Conservation (phyloP, 2,329 filamentous ascomycete species). For the Myotisia sp. region DNA sequence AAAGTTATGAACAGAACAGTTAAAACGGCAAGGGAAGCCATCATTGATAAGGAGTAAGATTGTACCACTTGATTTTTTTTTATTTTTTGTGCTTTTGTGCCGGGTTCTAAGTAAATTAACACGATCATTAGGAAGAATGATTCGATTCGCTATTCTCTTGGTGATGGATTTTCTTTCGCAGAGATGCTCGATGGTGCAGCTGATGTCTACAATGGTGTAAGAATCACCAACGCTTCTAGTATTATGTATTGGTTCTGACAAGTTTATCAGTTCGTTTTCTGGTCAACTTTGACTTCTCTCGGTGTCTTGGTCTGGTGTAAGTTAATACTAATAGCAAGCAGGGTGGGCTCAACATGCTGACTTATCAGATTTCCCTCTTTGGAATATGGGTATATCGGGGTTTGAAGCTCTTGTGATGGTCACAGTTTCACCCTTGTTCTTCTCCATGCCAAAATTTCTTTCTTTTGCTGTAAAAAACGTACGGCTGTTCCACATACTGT, state of each 20-base stretch:
- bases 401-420: constrained; percentile 83
- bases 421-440: constrained; percentile 65
- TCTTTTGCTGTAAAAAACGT: constrained; percentile 54
- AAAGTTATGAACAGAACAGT: constrained; percentile 32
- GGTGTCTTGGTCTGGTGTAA: constrained; percentile 87
- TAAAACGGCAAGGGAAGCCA: constrained; percentile 32
- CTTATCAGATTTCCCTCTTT: constrained; percentile 85
- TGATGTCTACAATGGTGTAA: constrained; percentile 81
- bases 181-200: constrained; percentile 68
- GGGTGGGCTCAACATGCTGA: too few relatives aligned
- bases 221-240: constrained; percentile 20
- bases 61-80: constrained; percentile 17
- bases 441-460: constrained; percentile 57
- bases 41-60: constrained; percentile 61
- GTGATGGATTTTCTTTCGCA: constrained; percentile 55
- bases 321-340: too few relatives aligned
- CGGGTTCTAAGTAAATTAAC: too few relatives aligned
- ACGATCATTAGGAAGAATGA: constrained; percentile 53
- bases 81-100: constrained; percentile 1
- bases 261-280: constrained; percentile 67
- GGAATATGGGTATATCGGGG: constrained; percentile 98
- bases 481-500: constrained; percentile 58
- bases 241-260: constrained; percentile 12
- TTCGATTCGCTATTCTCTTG: constrained; percentile 54
- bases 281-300: constrained; percentile 83